A percentile compares a stretch with the other conserved stretches of the same genome.
These are phyloP conservation scores for Hypholoma sublateritium DNA, from an alignment of 768 basidiomycete genomes.

Conservation along the genomic window DNA sequence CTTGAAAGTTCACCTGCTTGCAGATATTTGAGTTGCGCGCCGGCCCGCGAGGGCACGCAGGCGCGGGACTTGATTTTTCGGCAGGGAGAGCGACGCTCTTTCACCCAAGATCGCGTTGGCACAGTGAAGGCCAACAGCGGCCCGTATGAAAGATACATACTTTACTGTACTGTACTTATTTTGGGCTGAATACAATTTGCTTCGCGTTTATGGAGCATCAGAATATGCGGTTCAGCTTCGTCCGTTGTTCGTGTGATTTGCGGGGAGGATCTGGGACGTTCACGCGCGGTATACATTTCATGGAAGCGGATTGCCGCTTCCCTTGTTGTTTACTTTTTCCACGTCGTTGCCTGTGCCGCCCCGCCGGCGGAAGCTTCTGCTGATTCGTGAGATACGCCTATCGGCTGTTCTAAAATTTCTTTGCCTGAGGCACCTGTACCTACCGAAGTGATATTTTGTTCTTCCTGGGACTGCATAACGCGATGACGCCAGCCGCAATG, in stretches of 20 bases:
- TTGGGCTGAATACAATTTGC: not conserved
- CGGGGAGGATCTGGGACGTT: not conserved
- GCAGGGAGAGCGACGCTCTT: slow-evolving; percentile 57
- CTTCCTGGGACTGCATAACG: too few relatives aligned
- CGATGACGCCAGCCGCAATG: too few relatives aligned
- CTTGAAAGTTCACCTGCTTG: slow-evolving; percentile 74
- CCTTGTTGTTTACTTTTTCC: too few relatives aligned
- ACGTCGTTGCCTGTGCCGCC: too few relatives aligned
- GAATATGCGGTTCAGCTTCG: not conserved
- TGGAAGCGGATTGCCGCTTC: too few relatives aligned
- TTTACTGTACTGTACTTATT: not conserved
- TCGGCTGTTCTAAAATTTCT: too few relatives aligned
- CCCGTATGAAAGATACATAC: slow-evolving; percentile 65
- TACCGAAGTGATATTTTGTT: too few relatives aligned
- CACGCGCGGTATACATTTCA: too few relatives aligned
- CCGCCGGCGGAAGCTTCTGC: too few relatives aligned
- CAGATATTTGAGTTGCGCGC: slow-evolving; percentile 70
- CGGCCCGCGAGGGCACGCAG: slow-evolving; percentile 22
- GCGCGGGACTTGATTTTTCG: slow-evolving; percentile 54
- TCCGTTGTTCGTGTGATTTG: not conserved
- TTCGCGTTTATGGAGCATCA: not conserved
- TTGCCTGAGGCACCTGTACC: too few relatives aligned
- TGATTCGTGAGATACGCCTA: too few relatives aligned
- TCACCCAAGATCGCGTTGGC: slow-evolving; percentile 70
- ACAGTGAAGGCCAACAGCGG: slow-evolving; percentile 45